A percentile compares a stretch with the other conserved stretches of the same genome.
Conservation (phyloP, 345 rosid genomes). For the Linum usitatissimum region DNA sequence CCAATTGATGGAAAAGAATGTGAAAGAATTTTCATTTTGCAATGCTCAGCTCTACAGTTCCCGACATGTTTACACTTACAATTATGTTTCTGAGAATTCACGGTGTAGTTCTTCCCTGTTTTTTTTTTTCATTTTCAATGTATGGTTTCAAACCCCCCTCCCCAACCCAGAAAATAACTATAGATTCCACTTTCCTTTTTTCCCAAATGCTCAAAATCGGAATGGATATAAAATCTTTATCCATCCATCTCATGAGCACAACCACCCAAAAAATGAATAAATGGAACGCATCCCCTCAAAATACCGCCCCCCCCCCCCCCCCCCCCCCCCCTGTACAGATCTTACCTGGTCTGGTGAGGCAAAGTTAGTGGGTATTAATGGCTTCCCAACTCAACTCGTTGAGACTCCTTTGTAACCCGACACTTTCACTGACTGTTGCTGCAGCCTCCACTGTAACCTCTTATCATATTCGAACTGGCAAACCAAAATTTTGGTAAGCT, state of each 20-base stretch:
- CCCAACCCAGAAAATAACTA: slow-evolving; percentile 23
- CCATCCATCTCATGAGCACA: slow-evolving; percentile 33
- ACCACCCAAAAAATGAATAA: slow-evolving; percentile 27
- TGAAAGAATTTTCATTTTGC: slow-evolving; percentile 13
- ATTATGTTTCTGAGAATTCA: slow-evolving; percentile 25
- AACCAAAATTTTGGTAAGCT: slow-evolving; percentile 83
- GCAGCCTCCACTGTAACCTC: neutral
- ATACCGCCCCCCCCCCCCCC: too few species aligned
- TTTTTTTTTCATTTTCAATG: slow-evolving; percentile 6
- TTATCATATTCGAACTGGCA: slow-evolving; percentile 52
- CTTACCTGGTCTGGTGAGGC: slow-evolving; percentile 12
- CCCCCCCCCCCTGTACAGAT: slow-evolving; percentile 65
- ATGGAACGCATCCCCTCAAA: slow-evolving; percentile 51
- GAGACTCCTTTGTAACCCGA: too few species aligned
- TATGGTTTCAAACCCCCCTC: neutral
- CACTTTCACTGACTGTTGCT: slow-evolving; percentile 2
- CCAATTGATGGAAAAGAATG: neutral
- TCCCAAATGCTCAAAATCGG: slow-evolving; percentile 25
- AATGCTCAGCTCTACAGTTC: slow-evolving; percentile 48
- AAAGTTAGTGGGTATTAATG: slow-evolving; percentile 1
- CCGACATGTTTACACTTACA: slow-evolving; percentile 22
- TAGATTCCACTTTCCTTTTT: slow-evolving; percentile 17
- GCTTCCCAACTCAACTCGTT: too few species aligned
- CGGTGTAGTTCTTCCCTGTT: slow-evolving; percentile 17
- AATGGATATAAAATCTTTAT: slow-evolving; percentile 9